Conservation (phyloP, 106 monocot species). For the Agapanthus africanus region DNA sequence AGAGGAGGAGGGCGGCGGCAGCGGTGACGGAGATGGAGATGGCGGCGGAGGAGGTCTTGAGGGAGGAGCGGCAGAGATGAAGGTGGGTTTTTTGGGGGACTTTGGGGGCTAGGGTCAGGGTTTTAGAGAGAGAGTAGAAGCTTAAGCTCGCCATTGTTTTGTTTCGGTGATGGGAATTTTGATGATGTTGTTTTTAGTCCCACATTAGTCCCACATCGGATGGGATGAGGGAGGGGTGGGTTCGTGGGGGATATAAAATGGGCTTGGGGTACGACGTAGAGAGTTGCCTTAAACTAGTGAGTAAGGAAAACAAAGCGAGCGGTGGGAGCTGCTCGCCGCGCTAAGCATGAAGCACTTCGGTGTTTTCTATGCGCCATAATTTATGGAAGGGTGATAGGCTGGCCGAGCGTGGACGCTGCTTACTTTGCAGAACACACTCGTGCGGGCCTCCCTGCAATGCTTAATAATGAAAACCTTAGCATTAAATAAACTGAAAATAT, state of each 20-base stretch:
- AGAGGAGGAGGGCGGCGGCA: slow-evolving; percentile 15
- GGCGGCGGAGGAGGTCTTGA: too few species aligned
- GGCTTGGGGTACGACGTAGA: background rate
- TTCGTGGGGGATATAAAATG: background rate
- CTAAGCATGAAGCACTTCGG: slow-evolving; percentile 9
- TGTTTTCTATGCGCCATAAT: slow-evolving; percentile 48
- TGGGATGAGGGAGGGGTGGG: background rate
- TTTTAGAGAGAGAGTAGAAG: slow-evolving; percentile 2
- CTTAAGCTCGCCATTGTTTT: background rate
- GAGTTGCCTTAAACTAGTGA: slow-evolving; percentile 94
- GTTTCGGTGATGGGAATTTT: background rate
- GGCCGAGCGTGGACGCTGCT: slow-evolving; percentile 84
- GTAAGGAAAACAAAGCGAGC: slow-evolving; percentile 99
- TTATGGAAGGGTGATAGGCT: slow-evolving; percentile 91
- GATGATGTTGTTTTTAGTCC: slow-evolving; percentile 11
- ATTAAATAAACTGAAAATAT: too few species aligned
- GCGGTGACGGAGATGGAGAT: slow-evolving; percentile 6
- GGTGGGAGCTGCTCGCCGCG: slow-evolving; percentile 87
- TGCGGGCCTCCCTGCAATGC: slow-evolving; percentile 99
- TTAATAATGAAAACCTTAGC: too few species aligned
- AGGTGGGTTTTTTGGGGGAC: too few species aligned
- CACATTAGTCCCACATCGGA: slow-evolving; percentile 31
- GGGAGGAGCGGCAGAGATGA: too few species aligned
- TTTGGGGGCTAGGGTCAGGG: too few species aligned
- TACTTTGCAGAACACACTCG: slow-evolving; percentile 89